Evolutionary conservation across 176 grass and related monocot species (phyloP).

Genomic region (Ensete ventricosum): DNA sequence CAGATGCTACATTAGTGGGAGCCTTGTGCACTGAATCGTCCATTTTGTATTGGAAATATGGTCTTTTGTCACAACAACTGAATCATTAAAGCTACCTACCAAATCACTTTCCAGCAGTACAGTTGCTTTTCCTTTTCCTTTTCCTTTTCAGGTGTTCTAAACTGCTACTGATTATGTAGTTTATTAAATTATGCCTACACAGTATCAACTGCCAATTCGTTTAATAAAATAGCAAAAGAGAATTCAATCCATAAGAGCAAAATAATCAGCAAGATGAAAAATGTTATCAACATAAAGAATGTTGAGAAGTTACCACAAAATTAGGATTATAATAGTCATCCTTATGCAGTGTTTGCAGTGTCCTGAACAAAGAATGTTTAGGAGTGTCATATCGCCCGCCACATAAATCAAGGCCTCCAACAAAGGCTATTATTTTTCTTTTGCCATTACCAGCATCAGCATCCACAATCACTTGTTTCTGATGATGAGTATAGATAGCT

Average conservation of each 20-base stretch:
- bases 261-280: neutral
- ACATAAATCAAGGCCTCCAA: constrained; percentile 94
- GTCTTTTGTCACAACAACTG: too few species aligned
- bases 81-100: too few species aligned
- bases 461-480: constrained; percentile 93
- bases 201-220: too few species aligned
- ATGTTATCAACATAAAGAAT: constrained; percentile 5
- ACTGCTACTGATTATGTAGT: too few species aligned
- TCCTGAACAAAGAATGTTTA: constrained; percentile 63
- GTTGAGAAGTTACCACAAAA: constrained; percentile 47
- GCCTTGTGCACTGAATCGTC: too few species aligned
- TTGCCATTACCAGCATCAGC: constrained; percentile 63
- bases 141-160: too few species aligned
- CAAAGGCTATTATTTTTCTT: constrained; percentile 92
- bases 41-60: too few species aligned
- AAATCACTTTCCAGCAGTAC: too few species aligned
- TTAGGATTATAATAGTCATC: constrained; percentile 95
- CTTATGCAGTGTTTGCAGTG: constrained; percentile 74
- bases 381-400: constrained; percentile 89
- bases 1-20: too few species aligned
- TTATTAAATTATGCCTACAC: too few species aligned
- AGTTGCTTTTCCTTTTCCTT: too few species aligned
- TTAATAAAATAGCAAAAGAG: too few species aligned
- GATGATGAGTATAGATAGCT: constrained; percentile 96
- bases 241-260: neutral